These are phyloP conservation scores for Crithidia brevicula DNA, from an alignment of 208 protist species.

Conservation along the genomic window DNA sequence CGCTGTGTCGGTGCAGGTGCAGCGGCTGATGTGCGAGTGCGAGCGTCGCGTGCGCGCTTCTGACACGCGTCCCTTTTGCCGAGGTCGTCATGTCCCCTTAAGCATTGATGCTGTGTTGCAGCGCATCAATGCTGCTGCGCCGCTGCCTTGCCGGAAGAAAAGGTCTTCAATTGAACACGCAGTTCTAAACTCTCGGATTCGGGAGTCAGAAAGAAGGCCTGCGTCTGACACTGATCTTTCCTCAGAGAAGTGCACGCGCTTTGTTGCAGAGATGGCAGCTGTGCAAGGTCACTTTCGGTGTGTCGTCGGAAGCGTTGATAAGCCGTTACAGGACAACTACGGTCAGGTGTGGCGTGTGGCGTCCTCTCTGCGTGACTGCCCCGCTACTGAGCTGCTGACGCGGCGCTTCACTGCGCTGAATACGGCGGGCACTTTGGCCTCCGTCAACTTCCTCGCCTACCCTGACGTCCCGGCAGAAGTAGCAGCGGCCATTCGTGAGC, in stretches of 20 bases:
- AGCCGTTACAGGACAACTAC: background rate
- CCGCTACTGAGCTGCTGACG: background rate
- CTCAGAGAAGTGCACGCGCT: background rate
- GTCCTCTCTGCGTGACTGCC: no score
- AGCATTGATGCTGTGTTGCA: constrained; percentile 5
- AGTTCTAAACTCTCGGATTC: no score
- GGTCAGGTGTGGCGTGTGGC: background rate
- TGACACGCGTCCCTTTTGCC: background rate
- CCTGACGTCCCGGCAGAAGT: background rate
- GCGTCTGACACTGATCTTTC: no score
- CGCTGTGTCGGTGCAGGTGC: constrained; percentile 17
- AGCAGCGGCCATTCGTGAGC: background rate
- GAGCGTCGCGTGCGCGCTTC: background rate
- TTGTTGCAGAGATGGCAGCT: background rate
- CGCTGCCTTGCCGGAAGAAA: background rate
- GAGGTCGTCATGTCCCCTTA: background rate
- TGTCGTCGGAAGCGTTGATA: background rate
- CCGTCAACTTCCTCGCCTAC: background rate
- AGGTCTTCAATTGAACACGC: background rate
- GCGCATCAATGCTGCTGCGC: background rate
- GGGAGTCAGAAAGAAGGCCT: no score
- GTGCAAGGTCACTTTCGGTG: background rate
- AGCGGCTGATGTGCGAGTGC: constrained; percentile 24
- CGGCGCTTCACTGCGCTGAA: background rate
- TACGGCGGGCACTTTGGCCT: background rate